Conservation (phyloP, 805 yeast genomes). For the Teunomyces panamensis region DNA sequence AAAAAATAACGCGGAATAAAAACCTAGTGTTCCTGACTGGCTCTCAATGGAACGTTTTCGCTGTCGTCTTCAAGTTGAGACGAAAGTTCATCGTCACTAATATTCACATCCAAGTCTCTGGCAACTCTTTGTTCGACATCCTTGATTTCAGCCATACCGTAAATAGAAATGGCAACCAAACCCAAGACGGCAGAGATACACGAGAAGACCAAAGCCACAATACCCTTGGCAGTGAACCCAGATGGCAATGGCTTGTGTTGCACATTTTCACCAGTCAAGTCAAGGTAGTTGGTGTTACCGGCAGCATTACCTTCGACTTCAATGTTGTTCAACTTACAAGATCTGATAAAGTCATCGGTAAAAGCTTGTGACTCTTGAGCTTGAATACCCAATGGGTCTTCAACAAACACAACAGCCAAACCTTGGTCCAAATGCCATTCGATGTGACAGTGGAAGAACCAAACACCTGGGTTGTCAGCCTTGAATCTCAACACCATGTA, state of each 20-base stretch:
- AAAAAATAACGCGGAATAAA: neutral
- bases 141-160: conserved; percentile 83
- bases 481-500: conserved; percentile 81
- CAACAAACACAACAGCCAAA: conserved; percentile 73
- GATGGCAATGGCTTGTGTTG: conserved; percentile 68
- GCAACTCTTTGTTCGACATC: conserved; percentile 63
- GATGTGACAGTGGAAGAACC: conserved; percentile 98
- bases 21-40: conserved; percentile 2
- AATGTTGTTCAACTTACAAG: conserved; percentile 59
- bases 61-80: conserved; percentile 14
- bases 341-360: conserved; percentile 55
- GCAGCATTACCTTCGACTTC: conserved; percentile 82
- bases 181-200: conserved; percentile 84
- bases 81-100: conserved; percentile 27
- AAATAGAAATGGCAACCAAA: conserved; percentile 67
- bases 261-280: conserved; percentile 71
- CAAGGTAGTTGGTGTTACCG: conserved; percentile 62
- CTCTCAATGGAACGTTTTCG: conserved; percentile 10
- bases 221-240: conserved; percentile 94
- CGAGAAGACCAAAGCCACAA: conserved; percentile 90
- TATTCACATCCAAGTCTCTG: conserved; percentile 50
- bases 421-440: conserved; percentile 99
- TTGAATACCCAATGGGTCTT: conserved; percentile 76
- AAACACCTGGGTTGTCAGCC: conserved; percentile 95
- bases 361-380: conserved; percentile 48